Evolutionary conservation across 2,329 filamentous ascomycete species (phyloP).

Genomic region (Microsporum canis): DNA sequence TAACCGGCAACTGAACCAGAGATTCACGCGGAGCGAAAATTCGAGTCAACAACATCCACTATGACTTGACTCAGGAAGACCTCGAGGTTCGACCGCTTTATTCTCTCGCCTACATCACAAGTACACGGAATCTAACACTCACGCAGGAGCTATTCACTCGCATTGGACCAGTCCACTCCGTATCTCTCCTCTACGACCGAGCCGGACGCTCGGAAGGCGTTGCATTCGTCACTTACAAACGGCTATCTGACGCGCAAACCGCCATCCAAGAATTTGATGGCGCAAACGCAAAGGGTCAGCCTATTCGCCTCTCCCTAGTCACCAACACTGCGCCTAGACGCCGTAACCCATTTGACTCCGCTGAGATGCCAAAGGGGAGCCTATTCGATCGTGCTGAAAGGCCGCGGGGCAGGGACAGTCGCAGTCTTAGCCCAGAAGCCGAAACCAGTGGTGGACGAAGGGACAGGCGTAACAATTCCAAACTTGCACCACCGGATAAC

Average conservation of each 20-base stretch:
- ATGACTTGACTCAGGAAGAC: conserved; percentile 77
- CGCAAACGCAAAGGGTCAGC: conserved; percentile 81
- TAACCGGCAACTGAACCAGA: neutral
- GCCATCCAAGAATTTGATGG: conserved; percentile 76
- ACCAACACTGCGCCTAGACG: conserved; percentile 24
- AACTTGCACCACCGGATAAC: conserved; percentile 49
- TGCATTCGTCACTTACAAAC: conserved; percentile 71
- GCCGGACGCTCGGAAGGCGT: conserved; percentile 77
- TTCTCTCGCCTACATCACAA: conserved; percentile 15
- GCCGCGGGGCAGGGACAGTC: conserved; percentile 28
- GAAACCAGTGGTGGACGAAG: conserved; percentile 30
- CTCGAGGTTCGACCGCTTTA: conserved; percentile 48
- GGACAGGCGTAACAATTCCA: conserved; percentile 42
- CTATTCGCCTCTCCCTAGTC: conserved; percentile 62
- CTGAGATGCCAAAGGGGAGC: conserved; percentile 44
- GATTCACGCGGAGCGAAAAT: conserved; percentile 53
- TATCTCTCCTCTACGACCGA: conserved; percentile 72
- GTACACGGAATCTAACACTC: conserved; percentile 5
- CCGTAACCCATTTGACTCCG: conserved; percentile 40
- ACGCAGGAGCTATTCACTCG: conserved; percentile 63
- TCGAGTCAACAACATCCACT: conserved; percentile 81
- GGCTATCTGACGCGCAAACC: conserved; percentile 55
- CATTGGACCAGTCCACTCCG: conserved; percentile 59
- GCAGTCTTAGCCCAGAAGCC: conserved; percentile 34
- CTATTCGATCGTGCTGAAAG: conserved; percentile 54